Percentiles rank a stretch among this genome's conserved stretches.
Evolutionary conservation across 352 stramenopile species (phyloP).

Genomic region (Globisporangium yorkense): DNA sequence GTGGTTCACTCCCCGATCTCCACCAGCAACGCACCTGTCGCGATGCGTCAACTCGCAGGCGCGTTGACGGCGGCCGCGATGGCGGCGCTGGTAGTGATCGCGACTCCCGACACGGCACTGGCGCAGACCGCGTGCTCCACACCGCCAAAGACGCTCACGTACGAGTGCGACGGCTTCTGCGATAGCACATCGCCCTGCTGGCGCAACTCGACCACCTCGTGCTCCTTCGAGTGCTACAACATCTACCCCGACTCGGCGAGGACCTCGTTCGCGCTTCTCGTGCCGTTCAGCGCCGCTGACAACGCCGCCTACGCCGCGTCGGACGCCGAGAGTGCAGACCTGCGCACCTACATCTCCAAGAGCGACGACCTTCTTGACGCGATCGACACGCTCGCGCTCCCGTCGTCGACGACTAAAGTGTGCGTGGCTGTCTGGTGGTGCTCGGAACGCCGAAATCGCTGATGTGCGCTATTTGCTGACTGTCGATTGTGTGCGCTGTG

Average conservation of each 20-base stretch:
- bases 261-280: neutral
- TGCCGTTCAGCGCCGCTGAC: neutral
- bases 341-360: slow-evolving; percentile 2
- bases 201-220: neutral
- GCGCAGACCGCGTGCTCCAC: neutral
- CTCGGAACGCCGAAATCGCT: too few relatives aligned
- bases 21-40: too few relatives aligned
- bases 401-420: neutral
- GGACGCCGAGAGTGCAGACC: neutral
- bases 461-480: too few relatives aligned
- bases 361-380: neutral
- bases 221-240: slow-evolving; percentile 6
- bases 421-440: neutral
- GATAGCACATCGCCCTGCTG: neutral
- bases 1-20: too few relatives aligned
- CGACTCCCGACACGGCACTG: too few relatives aligned
- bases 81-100: neutral
- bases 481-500: neutral
- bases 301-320: neutral
- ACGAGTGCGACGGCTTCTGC: neutral
- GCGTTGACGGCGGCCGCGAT: neutral
- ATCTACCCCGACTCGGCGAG: neutral
- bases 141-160: neutral
- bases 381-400: slow-evolving; percentile 5
- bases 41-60: neutral